Evolutionary conservation across 305 asterid species (phyloP).

Genomic region (Plantago lanceolata): DNA sequence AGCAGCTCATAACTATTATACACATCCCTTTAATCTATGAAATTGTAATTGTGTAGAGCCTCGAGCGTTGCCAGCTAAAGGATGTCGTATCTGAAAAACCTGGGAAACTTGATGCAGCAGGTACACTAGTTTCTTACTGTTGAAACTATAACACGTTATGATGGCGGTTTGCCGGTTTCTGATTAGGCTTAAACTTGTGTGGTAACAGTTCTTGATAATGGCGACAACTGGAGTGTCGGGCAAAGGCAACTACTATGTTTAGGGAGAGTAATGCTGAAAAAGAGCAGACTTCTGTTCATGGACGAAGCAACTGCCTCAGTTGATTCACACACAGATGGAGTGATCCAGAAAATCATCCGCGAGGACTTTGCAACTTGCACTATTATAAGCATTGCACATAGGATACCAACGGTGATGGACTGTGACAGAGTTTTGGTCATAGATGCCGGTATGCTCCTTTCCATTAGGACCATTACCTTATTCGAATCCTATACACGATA

Average conservation of each 20-base stretch:
- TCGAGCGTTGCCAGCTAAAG: constrained; percentile 92
- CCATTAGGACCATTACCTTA: no score
- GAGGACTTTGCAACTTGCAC: constrained; percentile 88
- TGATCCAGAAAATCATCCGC: constrained; percentile 83
- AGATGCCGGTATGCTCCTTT: constrained; percentile 57
- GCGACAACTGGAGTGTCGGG: constrained; percentile 98
- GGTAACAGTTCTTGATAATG: constrained; percentile 62
- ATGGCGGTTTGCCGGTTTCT: neutral
- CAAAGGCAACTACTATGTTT: constrained; percentile 93
- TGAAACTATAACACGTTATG: neutral
- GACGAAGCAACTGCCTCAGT: constrained; percentile 98
- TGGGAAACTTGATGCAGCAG: constrained; percentile 75
- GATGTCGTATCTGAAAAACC: constrained; percentile 81
- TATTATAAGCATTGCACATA: constrained; percentile 93
- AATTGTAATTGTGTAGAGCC: constrained; percentile 45
- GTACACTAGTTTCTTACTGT: constrained; percentile 25
- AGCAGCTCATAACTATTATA: no score
- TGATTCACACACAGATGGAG: constrained; percentile 85
- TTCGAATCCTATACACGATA: no score
- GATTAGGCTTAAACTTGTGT: neutral
- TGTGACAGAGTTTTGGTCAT: constrained; percentile 84
- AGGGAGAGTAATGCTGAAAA: constrained; percentile 90
- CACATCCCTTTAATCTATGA: constrained; percentile 14
- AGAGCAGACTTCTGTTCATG: constrained; percentile 76
- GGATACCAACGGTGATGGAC: constrained; percentile 97